A percentile compares a stretch with the other conserved stretches of the same genome.
These are phyloP conservation scores for Aspergillus pseudoterreus DNA, from an alignment of 2,329 filamentous ascomycete genomes.

Conservation along the genomic window DNA sequence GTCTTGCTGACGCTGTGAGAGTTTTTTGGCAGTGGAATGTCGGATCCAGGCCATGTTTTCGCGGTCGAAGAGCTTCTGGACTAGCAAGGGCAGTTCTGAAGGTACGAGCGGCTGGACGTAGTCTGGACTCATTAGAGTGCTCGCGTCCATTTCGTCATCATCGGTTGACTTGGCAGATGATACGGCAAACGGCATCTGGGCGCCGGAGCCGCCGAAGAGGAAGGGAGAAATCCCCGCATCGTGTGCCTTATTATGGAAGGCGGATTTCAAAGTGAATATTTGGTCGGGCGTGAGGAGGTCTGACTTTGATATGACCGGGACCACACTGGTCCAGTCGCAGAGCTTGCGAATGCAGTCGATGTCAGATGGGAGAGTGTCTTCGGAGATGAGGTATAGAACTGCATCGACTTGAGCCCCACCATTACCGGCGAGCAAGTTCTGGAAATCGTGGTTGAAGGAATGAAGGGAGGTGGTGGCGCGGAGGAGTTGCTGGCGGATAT, in stretches of 20 bases:
- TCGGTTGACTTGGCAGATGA: conserved; percentile 72
- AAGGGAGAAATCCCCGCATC: conserved; percentile 61
- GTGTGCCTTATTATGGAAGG: conserved; percentile 29
- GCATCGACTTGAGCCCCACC: conserved; percentile 82
- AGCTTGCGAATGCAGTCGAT: conserved; percentile 69
- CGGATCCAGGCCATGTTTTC: conserved; percentile 78
- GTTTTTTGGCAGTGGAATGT: conserved; percentile 77
- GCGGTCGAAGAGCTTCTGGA: conserved; percentile 71
- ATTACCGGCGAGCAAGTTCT: conserved; percentile 73
- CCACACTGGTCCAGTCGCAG: conserved; percentile 72
- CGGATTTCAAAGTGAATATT: conserved; percentile 57
- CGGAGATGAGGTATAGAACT: conserved; percentile 75
- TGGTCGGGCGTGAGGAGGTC: conserved; percentile 64
- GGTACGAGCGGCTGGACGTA: conserved; percentile 76
- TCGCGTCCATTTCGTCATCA: conserved; percentile 84
- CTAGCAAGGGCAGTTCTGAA: conserved; percentile 68
- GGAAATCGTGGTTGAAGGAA: conserved; percentile 69
- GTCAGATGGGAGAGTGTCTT: conserved; percentile 63
- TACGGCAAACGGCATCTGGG: conserved; percentile 63
- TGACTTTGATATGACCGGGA: conserved; percentile 74
- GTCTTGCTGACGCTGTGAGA: conserved; percentile 63
- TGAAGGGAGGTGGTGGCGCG: conserved; percentile 59
- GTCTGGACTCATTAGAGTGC: conserved; percentile 85
- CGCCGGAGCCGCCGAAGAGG: conserved; percentile 54
- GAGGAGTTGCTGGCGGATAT: conserved; percentile 67